phyloP scores from a whole-genome alignment of 148 eudicot genomes.

The Rhododendron vialii region DNA sequence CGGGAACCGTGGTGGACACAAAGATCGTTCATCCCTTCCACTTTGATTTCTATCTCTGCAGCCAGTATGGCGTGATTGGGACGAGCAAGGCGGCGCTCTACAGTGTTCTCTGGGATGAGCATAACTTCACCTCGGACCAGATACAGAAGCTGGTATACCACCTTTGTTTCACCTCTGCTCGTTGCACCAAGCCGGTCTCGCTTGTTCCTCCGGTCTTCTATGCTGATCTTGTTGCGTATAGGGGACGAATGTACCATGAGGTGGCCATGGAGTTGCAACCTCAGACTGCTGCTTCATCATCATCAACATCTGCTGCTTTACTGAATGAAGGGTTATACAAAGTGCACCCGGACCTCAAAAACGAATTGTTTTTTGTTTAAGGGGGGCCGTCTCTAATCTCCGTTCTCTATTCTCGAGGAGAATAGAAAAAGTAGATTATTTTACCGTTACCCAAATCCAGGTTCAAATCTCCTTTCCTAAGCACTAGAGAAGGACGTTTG shows the following conservation, averaged over 20 bases:
- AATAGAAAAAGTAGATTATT: not conserved
- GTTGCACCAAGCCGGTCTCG: constrained; percentile 49
- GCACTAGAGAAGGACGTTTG: not conserved
- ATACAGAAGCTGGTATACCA: constrained; percentile 44
- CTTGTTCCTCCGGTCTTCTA: constrained; percentile 52
- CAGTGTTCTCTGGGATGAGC: constrained; percentile 39
- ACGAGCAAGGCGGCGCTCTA: constrained; percentile 55
- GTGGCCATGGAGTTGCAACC: constrained; percentile 25
- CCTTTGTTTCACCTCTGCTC: constrained; percentile 47
- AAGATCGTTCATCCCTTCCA: constrained; percentile 25
- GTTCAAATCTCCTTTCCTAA: constrained; percentile 1
- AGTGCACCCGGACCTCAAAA: not conserved
- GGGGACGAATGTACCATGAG: constrained; percentile 50
- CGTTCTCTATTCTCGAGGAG: not conserved
- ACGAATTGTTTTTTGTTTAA: not conserved
- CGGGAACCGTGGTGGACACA: constrained; percentile 44
- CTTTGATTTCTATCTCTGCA: constrained; percentile 36
- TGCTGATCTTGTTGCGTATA: constrained; percentile 49
- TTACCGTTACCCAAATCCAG: not conserved
- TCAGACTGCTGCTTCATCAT: not conserved
- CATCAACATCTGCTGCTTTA: constrained; percentile 2
- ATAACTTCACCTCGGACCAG: constrained; percentile 30
- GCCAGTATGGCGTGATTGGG: constrained; percentile 49
- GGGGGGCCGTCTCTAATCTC: not conserved
- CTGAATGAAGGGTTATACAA: not conserved